phyloP scores from a whole-genome alignment of 2,329 filamentous ascomycete species.

The Bipolaris cookei region DNA sequence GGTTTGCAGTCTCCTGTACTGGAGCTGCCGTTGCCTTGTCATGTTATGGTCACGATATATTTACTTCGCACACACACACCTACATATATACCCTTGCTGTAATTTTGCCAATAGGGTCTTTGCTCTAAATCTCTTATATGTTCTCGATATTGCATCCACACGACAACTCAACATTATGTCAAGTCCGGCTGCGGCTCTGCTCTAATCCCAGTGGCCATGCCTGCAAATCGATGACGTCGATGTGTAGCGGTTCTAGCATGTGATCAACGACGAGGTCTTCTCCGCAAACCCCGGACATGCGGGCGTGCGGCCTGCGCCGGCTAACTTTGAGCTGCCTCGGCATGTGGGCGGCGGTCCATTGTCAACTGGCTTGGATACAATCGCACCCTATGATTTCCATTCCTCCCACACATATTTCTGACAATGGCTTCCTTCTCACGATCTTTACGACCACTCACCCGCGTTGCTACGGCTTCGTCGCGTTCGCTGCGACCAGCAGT shows the following conservation, averaged over 20 bases:
- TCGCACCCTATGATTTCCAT: background rate
- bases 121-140: background rate
- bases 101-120: slow-evolving; percentile 10
- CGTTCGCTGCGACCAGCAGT: slow-evolving; percentile 37
- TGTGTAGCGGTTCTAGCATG: slow-evolving; percentile 6
- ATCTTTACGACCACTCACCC: slow-evolving; percentile 40
- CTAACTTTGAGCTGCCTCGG: slow-evolving; percentile 18
- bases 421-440: slow-evolving; percentile 43
- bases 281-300: slow-evolving; percentile 11
- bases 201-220: background rate
- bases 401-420: background rate
- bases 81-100: slow-evolving; percentile 21
- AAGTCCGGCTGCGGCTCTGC: slow-evolving; percentile 2
- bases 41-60: slow-evolving; percentile 20
- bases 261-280: slow-evolving; percentile 6
- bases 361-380: background rate
- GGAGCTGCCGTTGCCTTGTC: slow-evolving; percentile 6
- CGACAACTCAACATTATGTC: slow-evolving; percentile 6
- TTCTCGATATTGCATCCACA: background rate
- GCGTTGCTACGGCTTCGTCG: slow-evolving; percentile 37
- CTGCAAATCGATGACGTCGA: slow-evolving; percentile 1
- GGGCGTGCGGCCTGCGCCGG: slow-evolving; percentile 16
- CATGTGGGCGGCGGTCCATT: slow-evolving; percentile 6
- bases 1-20: slow-evolving; percentile 7
- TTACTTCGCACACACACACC: background rate